Conservation (phyloP, 2,329 filamentous ascomycete species). For the Leptographium galeiforme region DNA sequence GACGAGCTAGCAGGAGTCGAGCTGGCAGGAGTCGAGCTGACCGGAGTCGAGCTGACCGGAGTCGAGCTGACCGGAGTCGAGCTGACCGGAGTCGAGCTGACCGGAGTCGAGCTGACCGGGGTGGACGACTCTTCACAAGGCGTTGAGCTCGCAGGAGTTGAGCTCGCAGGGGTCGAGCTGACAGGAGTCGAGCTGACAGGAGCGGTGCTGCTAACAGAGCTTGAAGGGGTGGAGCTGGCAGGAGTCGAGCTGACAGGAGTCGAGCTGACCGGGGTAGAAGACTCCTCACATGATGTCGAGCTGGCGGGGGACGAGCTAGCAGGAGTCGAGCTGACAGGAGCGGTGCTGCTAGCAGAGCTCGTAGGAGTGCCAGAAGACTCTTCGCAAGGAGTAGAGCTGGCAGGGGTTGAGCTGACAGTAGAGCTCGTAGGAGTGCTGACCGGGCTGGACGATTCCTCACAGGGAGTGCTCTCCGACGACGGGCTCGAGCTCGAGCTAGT, state of each 20-base stretch:
- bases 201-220: no score
- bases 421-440: neutral
- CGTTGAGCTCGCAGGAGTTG: no score
- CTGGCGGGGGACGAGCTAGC: neutral
- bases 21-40: neutral
- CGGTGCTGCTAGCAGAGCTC: neutral
- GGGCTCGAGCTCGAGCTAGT: neutral
- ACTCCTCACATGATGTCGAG: neutral
- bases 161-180: no score
- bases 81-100: neutral
- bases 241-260: neutral
- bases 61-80: neutral
- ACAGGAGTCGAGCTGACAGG: no score
- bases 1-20: neutral
- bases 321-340: no score
- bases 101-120: neutral
- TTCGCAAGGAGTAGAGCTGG: neutral
- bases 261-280: neutral
- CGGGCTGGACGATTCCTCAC: neutral
- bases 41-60: neutral
- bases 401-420: neutral
- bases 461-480: neutral
- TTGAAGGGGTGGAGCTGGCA: no score
- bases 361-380: neutral
- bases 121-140: no score